Percentiles rank a stretch among this genome's conserved stretches.
phyloP scores from a whole-genome alignment of 2,329 filamentous ascomycete species.

The Dactylellina sp. region DNA sequence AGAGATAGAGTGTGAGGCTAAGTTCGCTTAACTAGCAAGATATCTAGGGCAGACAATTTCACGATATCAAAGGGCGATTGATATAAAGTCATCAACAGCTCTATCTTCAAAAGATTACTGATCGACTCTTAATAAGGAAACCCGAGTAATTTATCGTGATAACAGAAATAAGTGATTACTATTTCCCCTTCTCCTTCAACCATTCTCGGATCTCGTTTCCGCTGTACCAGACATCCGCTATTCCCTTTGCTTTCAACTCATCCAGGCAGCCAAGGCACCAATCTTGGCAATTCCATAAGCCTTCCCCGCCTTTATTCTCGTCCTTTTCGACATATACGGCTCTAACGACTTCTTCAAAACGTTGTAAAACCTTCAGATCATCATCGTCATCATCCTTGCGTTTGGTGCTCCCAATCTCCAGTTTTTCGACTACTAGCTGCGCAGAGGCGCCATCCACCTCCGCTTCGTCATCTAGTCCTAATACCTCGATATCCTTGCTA shows the following conservation, averaged over 20 bases:
- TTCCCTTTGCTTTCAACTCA: slow-evolving; percentile 1
- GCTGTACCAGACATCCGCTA: slow-evolving; percentile 31
- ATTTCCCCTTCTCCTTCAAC: slow-evolving; percentile 30
- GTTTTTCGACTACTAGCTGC: slow-evolving; percentile 20
- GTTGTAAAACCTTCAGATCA: slow-evolving; percentile 2
- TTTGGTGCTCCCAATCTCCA: slow-evolving; percentile 30
- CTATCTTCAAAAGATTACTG: too few relatives aligned
- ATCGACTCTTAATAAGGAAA: too few relatives aligned
- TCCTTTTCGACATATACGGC: slow-evolving; percentile 28
- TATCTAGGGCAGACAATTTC: too few relatives aligned
- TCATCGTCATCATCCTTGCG: slow-evolving; percentile 3
- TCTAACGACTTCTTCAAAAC: slow-evolving; percentile 17
- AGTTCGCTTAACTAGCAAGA: too few relatives aligned
- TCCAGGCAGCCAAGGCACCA: slow-evolving; percentile 40
- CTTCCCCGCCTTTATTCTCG: slow-evolving; percentile 27
- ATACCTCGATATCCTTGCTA: background rate
- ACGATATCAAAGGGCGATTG: too few relatives aligned
- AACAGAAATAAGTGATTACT: too few relatives aligned
- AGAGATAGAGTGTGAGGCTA: too few relatives aligned
- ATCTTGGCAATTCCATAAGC: slow-evolving; percentile 29
- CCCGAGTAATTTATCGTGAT: too few relatives aligned
- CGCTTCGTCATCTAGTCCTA: background rate
- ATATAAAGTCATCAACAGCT: too few relatives aligned
- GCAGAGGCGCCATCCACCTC: slow-evolving; percentile 19
- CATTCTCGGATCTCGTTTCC: slow-evolving; percentile 20